Evolutionary conservation across 2,329 filamentous ascomycete genomes (phyloP).

Genomic region (Aspergillus pseudotamarii): DNA sequence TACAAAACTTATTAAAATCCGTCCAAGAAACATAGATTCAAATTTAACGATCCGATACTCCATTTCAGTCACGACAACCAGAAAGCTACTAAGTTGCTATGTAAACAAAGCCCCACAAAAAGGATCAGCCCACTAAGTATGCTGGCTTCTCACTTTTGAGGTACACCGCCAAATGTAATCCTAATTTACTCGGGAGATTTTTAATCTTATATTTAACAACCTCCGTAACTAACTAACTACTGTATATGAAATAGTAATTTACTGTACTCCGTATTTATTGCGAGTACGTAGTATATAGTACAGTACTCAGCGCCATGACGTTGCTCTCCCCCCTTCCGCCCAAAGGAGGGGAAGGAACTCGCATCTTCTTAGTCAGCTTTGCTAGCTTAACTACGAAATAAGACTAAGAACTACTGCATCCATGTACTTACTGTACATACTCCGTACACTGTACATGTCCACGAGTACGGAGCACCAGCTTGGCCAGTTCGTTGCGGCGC

Average conservation of each 20-base stretch:
- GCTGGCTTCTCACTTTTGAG: neutral
- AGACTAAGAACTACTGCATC: too few relatives aligned
- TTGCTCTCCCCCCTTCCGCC: too few relatives aligned
- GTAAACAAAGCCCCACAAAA: slow-evolving; percentile 4
- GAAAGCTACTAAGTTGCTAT: neutral
- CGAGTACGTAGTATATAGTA: neutral
- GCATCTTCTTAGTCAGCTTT: too few relatives aligned
- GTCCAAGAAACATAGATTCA: too few relatives aligned
- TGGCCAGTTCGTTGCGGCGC: too few relatives aligned
- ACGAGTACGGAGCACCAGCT: too few relatives aligned
- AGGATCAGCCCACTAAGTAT: slow-evolving; percentile 2
- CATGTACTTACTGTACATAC: too few relatives aligned
- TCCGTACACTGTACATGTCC: too few relatives aligned
- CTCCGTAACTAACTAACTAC: too few relatives aligned
- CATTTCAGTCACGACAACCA: neutral
- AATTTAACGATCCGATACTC: neutral
- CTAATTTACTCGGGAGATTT: neutral
- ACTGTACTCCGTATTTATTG: neutral
- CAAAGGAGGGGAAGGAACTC: too few relatives aligned
- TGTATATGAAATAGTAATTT: neutral
- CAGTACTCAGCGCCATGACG: too few relatives aligned
- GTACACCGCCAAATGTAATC: neutral
- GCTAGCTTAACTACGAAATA: too few relatives aligned
- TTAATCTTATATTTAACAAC: neutral
- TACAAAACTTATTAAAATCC: neutral